Percentiles rank a stretch among this genome's conserved stretches.
phyloP scores from a whole-genome alignment of 805 yeast genomes.

The Schizosaccharomyces japonicus region DNA sequence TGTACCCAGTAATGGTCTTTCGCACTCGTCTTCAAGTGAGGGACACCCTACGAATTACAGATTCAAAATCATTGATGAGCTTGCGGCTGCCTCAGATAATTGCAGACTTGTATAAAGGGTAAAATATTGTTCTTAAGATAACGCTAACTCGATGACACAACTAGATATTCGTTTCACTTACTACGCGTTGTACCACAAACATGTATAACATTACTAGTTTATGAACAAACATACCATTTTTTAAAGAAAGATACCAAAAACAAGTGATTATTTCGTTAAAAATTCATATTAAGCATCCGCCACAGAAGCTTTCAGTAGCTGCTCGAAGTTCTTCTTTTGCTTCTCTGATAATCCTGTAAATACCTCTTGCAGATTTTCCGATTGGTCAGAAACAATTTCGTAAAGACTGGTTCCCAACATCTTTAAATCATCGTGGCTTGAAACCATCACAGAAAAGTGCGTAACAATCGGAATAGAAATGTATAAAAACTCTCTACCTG shows the following conservation, averaged over 20 bases:
- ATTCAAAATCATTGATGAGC: slow-evolving; percentile 6
- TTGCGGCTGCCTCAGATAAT: slow-evolving; percentile 31
- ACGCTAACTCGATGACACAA: too few species aligned
- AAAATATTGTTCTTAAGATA: too few species aligned
- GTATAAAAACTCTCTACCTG: neutral
- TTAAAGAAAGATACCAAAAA: neutral
- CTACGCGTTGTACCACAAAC: slow-evolving; percentile 79
- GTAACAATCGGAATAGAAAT: neutral
- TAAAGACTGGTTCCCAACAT: neutral
- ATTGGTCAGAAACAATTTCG: neutral
- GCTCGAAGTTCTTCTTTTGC: neutral
- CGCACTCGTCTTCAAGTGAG: slow-evolving; percentile 22
- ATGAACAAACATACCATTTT: slow-evolving; percentile 24
- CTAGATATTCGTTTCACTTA: slow-evolving; percentile 45
- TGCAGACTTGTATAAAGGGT: slow-evolving; percentile 67
- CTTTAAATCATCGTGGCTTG: neutral
- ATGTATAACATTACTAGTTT: slow-evolving; percentile 66
- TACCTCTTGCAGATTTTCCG: neutral
- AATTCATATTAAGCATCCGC: neutral
- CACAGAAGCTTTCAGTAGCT: neutral
- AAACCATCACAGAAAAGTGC: neutral
- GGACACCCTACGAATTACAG: slow-evolving; percentile 27
- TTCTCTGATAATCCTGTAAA: neutral
- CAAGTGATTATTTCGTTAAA: neutral
- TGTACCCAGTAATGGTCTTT: slow-evolving; percentile 43